Evolutionary conservation across 116 monocot species (phyloP), one percentile per base, ranked within the genome.

Genomic region (Trichopus zeylanicus): DNA sequence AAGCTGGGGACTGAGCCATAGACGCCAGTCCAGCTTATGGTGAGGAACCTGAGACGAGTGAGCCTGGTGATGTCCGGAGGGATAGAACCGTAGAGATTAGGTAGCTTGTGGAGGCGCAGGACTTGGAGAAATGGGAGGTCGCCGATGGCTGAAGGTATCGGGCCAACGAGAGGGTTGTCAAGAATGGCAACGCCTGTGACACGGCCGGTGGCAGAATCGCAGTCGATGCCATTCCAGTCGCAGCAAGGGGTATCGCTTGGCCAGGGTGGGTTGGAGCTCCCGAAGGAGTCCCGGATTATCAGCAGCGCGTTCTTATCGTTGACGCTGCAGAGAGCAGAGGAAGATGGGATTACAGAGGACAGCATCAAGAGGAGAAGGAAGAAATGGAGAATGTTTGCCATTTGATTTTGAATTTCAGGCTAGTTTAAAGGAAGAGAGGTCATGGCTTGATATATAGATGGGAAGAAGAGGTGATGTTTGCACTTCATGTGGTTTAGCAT

Each of bases 141-240:
- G 7, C 48, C 65, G 39, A 72, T 19, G 29, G 52, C 57, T 28
- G 33, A 7, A 3, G 72, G 72, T 13, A 65, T 29, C 12, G 58
- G 0, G 34, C 48, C 51, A 38, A 58, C 26, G 23, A 49, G 26
- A 23, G 32, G 27, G 15, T 29, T 48, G 0, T 27, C 15, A 59
- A 61, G 11, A 46, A 53, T 12, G 22, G 22, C 19, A 29, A 66
- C 12, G 29, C 59, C 62, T 27, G 32, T 35, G 39, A 77, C 73
- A 48, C 56, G 75, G 59, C 66, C 65, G 58, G 59, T 33, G 21
- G 28, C 46, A 31, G 42, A 15, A 35, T 67, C 56, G 64, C 81
- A 75, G 48, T 59, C 34, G 52, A 81, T 54, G 71, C 33, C 55
- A 39, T 19, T 24, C 82, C 82, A 82, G 48, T 56, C 65, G 59